phyloP scores from a whole-genome alignment of 108 stramenopile genomes.

The Stephanodiscus triporus region DNA sequence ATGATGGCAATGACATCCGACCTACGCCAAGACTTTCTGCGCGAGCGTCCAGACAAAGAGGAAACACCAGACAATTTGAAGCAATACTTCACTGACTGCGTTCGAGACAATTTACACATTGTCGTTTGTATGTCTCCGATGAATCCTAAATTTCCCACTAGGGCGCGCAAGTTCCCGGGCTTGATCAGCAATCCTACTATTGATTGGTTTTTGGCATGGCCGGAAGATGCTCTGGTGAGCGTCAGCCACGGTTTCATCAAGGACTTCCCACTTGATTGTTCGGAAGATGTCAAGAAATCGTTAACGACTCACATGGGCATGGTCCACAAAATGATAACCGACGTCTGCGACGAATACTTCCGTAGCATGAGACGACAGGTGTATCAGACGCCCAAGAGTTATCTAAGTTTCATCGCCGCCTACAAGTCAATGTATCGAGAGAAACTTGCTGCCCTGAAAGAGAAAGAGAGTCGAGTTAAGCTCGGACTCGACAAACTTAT shows the following conservation, averaged over 20 bases:
- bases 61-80: conserved; percentile 86
- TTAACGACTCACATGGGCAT: conserved; percentile 90
- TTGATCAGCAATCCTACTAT: conserved; percentile 86
- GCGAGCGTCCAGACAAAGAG: conserved; percentile 81
- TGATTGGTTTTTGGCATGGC: conserved; percentile 94
- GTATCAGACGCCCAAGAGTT: conserved; percentile 92
- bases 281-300: conserved; percentile 63
- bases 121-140: conserved; percentile 95
- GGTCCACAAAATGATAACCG: conserved; percentile 84
- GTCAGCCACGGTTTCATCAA: conserved; percentile 81
- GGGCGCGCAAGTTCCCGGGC: conserved; percentile 91
- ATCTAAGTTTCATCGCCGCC: conserved; percentile 85
- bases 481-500: conserved; percentile 88
- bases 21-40: conserved; percentile 55
- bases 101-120: conserved; percentile 88
- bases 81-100: conserved; percentile 88
- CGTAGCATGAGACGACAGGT: conserved; percentile 83
- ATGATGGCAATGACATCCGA: conserved; percentile 92
- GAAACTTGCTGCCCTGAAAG: conserved; percentile 82
- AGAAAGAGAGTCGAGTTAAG: conserved; percentile 85
- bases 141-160: conserved; percentile 85
- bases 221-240: conserved; percentile 88
- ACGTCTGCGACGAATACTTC: conserved; percentile 89
- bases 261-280: conserved; percentile 78
- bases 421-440: conserved; percentile 78